Base-by-base conservation (phyloP, 441 rosid genomes). In the Populus hybrid region DNA sequence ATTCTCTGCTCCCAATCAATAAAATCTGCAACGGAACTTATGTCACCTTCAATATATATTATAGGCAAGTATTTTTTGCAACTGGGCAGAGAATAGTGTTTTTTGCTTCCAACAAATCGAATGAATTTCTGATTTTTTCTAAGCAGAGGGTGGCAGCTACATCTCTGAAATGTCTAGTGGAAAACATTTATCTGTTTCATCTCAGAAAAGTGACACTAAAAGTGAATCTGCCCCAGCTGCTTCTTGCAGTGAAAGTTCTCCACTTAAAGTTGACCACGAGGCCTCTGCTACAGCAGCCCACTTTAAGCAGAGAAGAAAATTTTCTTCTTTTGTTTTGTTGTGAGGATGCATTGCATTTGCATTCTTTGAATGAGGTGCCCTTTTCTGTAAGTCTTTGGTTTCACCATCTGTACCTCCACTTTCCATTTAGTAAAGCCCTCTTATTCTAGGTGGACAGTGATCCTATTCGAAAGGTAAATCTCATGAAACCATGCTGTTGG, bases 401-500 rank as follows among this genome's bases (percentile, higher is more conserved):
- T 76, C 67, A 36, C 26, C 45, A 78, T 66, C 63, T 73, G 50
- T 82, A 29, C 74, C 68, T 77, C 73, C 31, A 61, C 77, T 80
- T 77, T 69, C 79, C 71, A 76, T 69, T 67, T 63, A 81, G 73
- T 76, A 75, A 80, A 74, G 67, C 72, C 78, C 84, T 78, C 69
- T 82, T 74, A 75, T 83, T 86, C 84, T 84, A 93, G 97, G 93
- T 90, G 79, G 83, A 83, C 69, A 64, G 71, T 68, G 84, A 86
- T 76, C 83, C 89, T 80, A 61, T 82, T 74, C 79, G 28, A 79
- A 84, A 82, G 82, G 85, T 89, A 73, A 85, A 82, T 77, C 91
- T 91, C 69, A 79, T 61, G 71, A 89, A 87, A 65, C 90, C 88
- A 50, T 94, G 97, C 77, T 87, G 97, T 83, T 93, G 96, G 97